A percentile compares a stretch with the other conserved stretches of the same genome.
Conservation (phyloP, 2,329 filamentous ascomycete genomes). For the Curvularia sp. region DNA sequence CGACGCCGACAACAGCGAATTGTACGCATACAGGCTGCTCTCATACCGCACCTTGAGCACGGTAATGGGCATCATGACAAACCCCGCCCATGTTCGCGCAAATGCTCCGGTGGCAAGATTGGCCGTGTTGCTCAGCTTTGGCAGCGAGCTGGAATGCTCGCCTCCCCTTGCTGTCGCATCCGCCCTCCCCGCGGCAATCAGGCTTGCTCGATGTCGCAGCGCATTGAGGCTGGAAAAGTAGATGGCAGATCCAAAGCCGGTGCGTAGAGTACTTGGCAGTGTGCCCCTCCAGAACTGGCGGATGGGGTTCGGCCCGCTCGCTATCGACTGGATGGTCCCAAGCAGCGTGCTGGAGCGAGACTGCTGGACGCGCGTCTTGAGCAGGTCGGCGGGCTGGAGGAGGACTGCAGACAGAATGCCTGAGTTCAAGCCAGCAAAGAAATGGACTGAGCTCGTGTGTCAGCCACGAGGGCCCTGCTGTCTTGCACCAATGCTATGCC, state of each 20-base stretch:
- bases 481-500: not conserved
- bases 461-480: not conserved
- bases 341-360: slow-evolving; percentile 73
- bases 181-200: slow-evolving; percentile 28
- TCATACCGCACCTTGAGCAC: slow-evolving; percentile 97
- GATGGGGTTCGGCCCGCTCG: slow-evolving; percentile 69
- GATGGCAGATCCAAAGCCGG: slow-evolving; percentile 88
- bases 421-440: slow-evolving; percentile 84
- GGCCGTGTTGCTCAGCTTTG: slow-evolving; percentile 80
- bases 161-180: slow-evolving; percentile 21
- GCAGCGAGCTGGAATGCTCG: slow-evolving; percentile 71
- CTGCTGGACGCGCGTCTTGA: slow-evolving; percentile 96
- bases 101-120: slow-evolving; percentile 86
- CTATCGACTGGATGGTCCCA: slow-evolving; percentile 72
- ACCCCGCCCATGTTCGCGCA: slow-evolving; percentile 84
- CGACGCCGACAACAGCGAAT: slow-evolving; percentile 74
- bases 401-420: slow-evolving; percentile 88
- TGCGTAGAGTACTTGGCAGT: slow-evolving; percentile 88
- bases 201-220: slow-evolving; percentile 71
- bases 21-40: slow-evolving; percentile 83
- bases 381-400: slow-evolving; percentile 91
- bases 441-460: slow-evolving; percentile 65
- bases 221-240: slow-evolving; percentile 92
- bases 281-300: slow-evolving; percentile 90
- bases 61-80: slow-evolving; percentile 93